Evolutionary conservation across 2,329 filamentous ascomycete species (phyloP), one percentile per base, ranked within the genome.

Genomic region (Beauveria brongniartii): DNA sequence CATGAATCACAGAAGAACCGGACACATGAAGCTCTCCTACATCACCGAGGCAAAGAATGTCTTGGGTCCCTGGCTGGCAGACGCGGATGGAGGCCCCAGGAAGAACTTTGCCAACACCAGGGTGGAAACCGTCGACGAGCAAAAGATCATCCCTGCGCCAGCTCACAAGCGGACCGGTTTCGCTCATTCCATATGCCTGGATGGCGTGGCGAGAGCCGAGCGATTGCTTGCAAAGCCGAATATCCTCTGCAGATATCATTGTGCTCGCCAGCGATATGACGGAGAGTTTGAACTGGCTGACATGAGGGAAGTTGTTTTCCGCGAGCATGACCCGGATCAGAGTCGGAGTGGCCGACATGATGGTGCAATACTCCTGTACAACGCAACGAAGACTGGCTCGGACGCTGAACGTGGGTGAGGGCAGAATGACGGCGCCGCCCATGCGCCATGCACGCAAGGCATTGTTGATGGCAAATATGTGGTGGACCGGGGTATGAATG

Each of bases 141-240:
- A 66, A 69, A 56, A 62, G 66, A 63, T 71, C 73, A 44, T 57
- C 65, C 59, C 67, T 69, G 43, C 63, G 65, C 74, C 75, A 78
- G n/a, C 74, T 77, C 34, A 77, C 67, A 3, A 76, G 66, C 1
- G 74, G 75, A 14, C 73, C 74, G 2, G 74, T 74, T 63, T 80
- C 77, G 24, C 75, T 78, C 77, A 80, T 77, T 1, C 77, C 77
- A 64, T 77, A 79, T 12, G 69, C 72, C 50, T 75, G 72, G n/a
- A 73, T 70, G 1, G 70, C 70, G 44, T 68, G 64, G 34, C 64
- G 62, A 3, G 72, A 69, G 0, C 74, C 73, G 0, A 77, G 64
- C 1, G 64, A 68, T 12, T 70, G 46, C 6, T 66, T 66, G 40
- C 74, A 75, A 0, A 72, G 67, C 1, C 62, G 61, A 6, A 76